Evolutionary conservation across 352 stramenopile genomes (phyloP).

Genomic region (Globisporangium yorkense): DNA sequence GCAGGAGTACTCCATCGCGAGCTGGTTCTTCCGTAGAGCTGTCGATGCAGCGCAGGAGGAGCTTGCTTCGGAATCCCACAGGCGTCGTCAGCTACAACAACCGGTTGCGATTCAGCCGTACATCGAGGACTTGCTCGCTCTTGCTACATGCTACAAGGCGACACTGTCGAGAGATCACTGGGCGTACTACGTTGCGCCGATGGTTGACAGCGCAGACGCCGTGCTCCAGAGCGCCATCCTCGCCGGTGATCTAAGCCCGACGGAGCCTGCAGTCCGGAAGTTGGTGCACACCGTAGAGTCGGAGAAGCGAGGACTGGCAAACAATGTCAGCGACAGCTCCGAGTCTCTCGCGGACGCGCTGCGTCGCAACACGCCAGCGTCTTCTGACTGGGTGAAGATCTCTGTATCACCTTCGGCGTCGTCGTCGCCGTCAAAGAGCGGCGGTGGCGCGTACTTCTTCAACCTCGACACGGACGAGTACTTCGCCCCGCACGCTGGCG

Average conservation of each 20-base stretch:
- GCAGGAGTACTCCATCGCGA: constrained; percentile 37
- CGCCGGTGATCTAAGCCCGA: neutral
- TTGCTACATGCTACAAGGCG: constrained; percentile 37
- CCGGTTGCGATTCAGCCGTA: neutral
- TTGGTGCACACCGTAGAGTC: neutral
- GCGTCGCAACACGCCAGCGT: constrained; percentile 30
- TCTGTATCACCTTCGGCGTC: neutral
- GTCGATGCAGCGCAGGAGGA: neutral
- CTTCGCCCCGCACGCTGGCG: constrained; percentile 9
- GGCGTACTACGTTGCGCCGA: constrained; percentile 3
- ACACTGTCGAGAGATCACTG: constrained; percentile 19
- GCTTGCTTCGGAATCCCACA: neutral
- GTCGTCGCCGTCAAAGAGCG: neutral
- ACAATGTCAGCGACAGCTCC: constrained; percentile 2
- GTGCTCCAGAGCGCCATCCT: constrained; percentile 7
- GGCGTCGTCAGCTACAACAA: neutral
- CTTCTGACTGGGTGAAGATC: constrained; percentile 54
- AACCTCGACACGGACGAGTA: constrained; percentile 61
- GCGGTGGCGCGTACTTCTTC: constrained; percentile 29
- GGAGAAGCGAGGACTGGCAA: constrained; percentile 14
- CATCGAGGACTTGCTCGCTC: constrained; percentile 23
- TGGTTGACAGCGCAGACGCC: constrained; percentile 14
- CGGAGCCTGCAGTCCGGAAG: constrained; percentile 1
- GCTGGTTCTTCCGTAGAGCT: constrained; percentile 38
- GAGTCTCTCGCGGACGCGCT: constrained; percentile 25